Percentiles rank a stretch among this genome's conserved stretches.
Evolutionary conservation across 2,329 filamentous ascomycete species (phyloP).

Genomic region (Davidsoniella virescens): DNA sequence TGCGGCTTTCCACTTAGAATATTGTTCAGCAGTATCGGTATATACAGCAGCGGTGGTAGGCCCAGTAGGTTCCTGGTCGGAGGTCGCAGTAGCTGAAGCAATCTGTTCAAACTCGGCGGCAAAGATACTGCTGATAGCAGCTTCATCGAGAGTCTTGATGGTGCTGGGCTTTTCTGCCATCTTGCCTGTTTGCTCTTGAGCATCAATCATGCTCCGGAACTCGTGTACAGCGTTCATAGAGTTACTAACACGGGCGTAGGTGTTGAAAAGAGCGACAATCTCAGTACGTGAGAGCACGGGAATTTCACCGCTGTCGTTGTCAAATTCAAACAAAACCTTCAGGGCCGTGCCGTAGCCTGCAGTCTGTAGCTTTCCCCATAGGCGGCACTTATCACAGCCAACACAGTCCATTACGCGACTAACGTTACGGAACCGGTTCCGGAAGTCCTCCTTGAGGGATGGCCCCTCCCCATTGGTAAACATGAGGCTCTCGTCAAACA

Average conservation of each 20-base stretch:
- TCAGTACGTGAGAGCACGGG: constrained; percentile 75
- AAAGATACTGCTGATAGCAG: neutral
- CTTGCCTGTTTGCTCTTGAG: constrained; percentile 18
- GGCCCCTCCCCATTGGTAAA: constrained; percentile 65
- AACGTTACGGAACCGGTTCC: constrained; percentile 91
- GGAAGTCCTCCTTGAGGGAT: constrained; percentile 88
- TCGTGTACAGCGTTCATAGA: constrained; percentile 59
- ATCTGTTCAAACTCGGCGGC: too few relatives aligned
- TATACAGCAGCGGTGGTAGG: neutral
- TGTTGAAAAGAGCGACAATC: constrained; percentile 88
- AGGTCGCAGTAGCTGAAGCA: too few relatives aligned
- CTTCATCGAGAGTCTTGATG: constrained; percentile 15
- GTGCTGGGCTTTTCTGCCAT: constrained; percentile 14
- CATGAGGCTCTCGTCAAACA: constrained; percentile 93
- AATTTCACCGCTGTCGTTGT: constrained; percentile 45
- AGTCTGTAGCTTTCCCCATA: constrained; percentile 96
- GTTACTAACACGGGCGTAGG: constrained; percentile 70
- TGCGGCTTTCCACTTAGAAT: too few relatives aligned
- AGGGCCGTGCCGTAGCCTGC: constrained; percentile 87
- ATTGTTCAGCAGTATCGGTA: neutral
- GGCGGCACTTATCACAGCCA: constrained; percentile 92
- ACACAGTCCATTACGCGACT: constrained; percentile 97
- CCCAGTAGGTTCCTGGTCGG: neutral
- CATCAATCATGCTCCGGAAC: constrained; percentile 44
- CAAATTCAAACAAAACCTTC: constrained; percentile 91